These are phyloP conservation scores for Curvularia hawaiiensis DNA, from an alignment of 2,329 filamentous ascomycete species.

Conservation along the genomic window DNA sequence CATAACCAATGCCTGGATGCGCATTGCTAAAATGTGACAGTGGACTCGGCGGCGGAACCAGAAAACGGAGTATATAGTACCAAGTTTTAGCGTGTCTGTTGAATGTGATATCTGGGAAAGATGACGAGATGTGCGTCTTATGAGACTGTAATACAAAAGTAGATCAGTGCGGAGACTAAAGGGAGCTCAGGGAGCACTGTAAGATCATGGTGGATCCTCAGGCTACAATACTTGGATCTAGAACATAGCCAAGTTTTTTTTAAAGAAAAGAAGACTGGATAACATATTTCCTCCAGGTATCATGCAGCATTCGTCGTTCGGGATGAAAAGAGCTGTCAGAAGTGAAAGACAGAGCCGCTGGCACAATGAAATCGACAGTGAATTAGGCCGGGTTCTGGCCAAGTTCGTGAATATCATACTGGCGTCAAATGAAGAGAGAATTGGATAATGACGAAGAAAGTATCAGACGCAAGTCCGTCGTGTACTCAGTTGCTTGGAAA, in stretches of 20 bases:
- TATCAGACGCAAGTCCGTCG: not conserved
- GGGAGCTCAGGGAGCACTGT: not conserved
- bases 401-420: not conserved
- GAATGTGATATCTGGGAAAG: not conserved
- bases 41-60: not conserved
- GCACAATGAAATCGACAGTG: not conserved
- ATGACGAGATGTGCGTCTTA: not conserved
- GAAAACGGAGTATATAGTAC: not conserved
- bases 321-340: not conserved
- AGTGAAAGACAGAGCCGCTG: not conserved
- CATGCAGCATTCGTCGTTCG: not conserved
- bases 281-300: not conserved
- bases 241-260: not conserved
- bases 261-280: not conserved
- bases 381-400: not conserved
- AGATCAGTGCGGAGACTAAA: not conserved
- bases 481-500: not conserved
- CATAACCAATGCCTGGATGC: not conserved
- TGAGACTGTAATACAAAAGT: not conserved
- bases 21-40: not conserved
- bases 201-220: not conserved
- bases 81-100: not conserved
- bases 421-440: not conserved
- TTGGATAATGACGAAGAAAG: not conserved
- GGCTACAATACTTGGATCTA: not conserved